phyloP scores from a whole-genome alignment of 225 moss, liverwort and hornwort species.

The Climacium dendroides region DNA sequence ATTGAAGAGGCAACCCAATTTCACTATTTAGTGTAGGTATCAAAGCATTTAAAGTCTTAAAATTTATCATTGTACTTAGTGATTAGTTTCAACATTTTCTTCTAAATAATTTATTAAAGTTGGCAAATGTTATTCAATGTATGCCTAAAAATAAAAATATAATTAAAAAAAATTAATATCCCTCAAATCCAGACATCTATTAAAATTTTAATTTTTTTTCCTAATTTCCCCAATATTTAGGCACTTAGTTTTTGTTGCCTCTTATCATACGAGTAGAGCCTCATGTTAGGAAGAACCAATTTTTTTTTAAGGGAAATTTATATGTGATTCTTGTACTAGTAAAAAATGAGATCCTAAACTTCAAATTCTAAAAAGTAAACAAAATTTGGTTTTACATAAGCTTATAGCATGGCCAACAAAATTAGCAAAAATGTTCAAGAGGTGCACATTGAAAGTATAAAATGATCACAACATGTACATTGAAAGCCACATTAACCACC shows the following conservation, averaged over 20 bases:
- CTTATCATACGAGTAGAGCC: fast-evolving
- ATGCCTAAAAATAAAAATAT: background rate
- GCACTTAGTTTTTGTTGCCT: background rate
- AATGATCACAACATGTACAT: too few species aligned
- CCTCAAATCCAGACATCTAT: background rate
- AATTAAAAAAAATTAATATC: background rate
- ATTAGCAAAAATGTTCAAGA: too few species aligned
- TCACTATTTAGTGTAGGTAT: too few species aligned
- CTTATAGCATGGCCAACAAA: too few species aligned
- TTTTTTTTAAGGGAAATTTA: too few species aligned
- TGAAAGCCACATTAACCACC: too few species aligned
- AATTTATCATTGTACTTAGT: fast-evolving
- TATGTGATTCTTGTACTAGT: background rate
- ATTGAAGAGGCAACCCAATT: too few species aligned
- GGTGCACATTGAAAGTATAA: too few species aligned
- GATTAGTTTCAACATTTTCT: fast-evolving
- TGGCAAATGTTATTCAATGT: background rate
- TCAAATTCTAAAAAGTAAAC: background rate
- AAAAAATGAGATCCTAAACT: fast-evolving
- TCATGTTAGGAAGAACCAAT: too few species aligned
- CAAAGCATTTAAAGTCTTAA: background rate
- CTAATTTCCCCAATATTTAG: background rate
- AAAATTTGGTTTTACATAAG: too few species aligned
- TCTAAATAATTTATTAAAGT: background rate
- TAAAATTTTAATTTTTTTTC: background rate